Percentiles rank a stretch among this genome's conserved stretches.
Conservation (phyloP, 2,329 filamentous ascomycete genomes). For the Colletotrichum nymphaeae region DNA sequence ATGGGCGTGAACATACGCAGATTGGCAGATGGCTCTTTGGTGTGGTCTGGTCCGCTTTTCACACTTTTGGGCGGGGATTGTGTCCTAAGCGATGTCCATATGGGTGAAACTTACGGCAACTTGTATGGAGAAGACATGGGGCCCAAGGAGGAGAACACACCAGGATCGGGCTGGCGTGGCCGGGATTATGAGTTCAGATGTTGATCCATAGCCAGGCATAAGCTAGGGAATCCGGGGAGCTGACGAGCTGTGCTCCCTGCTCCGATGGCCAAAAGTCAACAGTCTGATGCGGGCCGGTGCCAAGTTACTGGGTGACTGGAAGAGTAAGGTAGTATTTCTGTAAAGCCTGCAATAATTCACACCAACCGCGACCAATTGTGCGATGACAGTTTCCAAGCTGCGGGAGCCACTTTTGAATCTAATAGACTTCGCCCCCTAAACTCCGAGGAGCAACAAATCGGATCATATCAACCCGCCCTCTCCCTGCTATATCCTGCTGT, state of each 20-base stretch:
- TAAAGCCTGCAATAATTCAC: background rate
- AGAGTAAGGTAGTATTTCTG: conserved; percentile 28
- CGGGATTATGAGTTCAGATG: background rate
- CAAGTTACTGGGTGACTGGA: conserved; percentile 20
- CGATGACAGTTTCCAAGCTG: conserved; percentile 15
- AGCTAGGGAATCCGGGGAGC: conserved; percentile 23
- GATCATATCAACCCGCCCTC: background rate
- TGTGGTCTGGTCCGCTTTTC: conserved; percentile 15
- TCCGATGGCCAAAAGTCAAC: too few species aligned
- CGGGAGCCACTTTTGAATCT: conserved; percentile 7
- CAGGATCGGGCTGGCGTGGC: background rate
- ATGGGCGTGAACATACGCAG: conserved; percentile 15
- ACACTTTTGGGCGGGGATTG: conserved; percentile 10
- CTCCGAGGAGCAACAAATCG: background rate
- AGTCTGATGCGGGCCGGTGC: conserved; percentile 18
- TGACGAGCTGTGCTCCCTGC: background rate
- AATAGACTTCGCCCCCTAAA: conserved; percentile 15
- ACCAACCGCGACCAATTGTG: conserved; percentile 11
- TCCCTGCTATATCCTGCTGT: background rate
- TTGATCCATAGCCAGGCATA: conserved; percentile 10
- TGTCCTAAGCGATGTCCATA: conserved; percentile 10
- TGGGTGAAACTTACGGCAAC: conserved; percentile 10
- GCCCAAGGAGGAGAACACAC: background rate
- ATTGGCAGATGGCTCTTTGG: background rate
- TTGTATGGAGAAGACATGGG: background rate